Evolutionary conservation across 164 flowering plant genomes (phyloP).

Genomic region (Aristolochia californica): DNA sequence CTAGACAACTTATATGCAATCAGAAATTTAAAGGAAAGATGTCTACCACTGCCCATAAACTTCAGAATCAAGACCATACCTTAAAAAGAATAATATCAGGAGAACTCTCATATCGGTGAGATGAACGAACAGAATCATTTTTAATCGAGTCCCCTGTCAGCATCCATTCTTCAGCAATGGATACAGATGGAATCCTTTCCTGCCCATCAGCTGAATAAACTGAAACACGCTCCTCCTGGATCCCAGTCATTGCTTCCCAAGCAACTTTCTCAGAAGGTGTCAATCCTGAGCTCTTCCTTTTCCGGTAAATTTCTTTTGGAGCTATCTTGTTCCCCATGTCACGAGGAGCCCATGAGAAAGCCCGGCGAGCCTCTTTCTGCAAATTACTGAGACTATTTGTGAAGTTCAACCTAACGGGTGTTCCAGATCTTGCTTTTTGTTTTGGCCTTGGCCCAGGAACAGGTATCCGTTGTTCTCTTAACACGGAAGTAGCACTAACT

Average conservation of each 20-base stretch:
- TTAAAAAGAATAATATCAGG: conserved; percentile 89
- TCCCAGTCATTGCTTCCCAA: conserved; percentile 96
- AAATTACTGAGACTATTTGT: conserved; percentile 74
- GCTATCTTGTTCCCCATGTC: conserved; percentile 55
- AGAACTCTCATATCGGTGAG: conserved; percentile 89
- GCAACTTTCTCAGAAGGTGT: conserved; percentile 68
- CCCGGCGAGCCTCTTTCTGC: conserved; percentile 93
- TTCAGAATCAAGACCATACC: conserved; percentile 28
- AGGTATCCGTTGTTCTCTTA: conserved; percentile 65
- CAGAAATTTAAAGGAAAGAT: neutral
- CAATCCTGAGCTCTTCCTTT: conserved; percentile 91
- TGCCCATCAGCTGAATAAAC: conserved; percentile 63
- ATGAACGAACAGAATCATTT: conserved; percentile 77
- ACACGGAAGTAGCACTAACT: conserved; percentile 47
- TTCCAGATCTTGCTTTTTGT: conserved; percentile 53
- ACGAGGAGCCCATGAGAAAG: conserved; percentile 93
- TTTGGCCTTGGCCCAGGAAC: conserved; percentile 52
- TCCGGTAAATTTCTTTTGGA: conserved; percentile 69
- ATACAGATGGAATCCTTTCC: conserved; percentile 78
- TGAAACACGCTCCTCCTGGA: conserved; percentile 73
- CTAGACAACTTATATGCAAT: too few species aligned
- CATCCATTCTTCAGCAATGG: conserved; percentile 90
- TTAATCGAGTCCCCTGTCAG: conserved; percentile 73
- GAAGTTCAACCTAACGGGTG: conserved; percentile 57
- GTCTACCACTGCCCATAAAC: too few species aligned